Conservation (phyloP, 345 rosid species). For the Aurinia saxatilis region DNA sequence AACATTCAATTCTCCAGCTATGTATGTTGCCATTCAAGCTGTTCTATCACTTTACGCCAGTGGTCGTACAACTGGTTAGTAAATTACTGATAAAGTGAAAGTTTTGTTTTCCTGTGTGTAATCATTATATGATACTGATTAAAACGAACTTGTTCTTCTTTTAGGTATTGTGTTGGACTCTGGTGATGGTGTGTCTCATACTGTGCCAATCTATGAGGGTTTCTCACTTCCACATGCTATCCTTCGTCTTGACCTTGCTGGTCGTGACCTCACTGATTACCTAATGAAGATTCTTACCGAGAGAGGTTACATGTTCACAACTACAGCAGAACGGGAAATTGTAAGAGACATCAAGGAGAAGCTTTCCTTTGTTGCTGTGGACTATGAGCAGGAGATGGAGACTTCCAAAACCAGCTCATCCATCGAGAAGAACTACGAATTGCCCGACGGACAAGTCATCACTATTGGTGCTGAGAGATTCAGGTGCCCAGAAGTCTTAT, state of each 20-base stretch:
- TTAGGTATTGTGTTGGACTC: constrained; percentile 49
- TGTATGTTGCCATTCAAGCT: constrained; percentile 45
- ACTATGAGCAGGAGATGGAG: constrained; percentile 81
- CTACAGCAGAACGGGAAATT: constrained; percentile 84
- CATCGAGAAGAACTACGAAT: constrained; percentile 72
- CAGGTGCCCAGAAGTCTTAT: constrained; percentile 78
- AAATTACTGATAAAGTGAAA: neutral
- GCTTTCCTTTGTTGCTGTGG: constrained; percentile 68
- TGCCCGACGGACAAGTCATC: constrained; percentile 80
- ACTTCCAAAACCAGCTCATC: constrained; percentile 60
- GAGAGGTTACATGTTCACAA: constrained; percentile 53
- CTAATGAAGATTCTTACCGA: constrained; percentile 44
- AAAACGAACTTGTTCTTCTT: no score
- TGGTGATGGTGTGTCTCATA: constrained; percentile 46
- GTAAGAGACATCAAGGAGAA: constrained; percentile 90
- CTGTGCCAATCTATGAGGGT: constrained; percentile 59
- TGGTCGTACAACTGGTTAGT: constrained; percentile 50
- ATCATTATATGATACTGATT: neutral
- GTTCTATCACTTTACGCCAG: constrained; percentile 47
- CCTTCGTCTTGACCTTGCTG: constrained; percentile 47
- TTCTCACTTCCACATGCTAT: constrained; percentile 52
- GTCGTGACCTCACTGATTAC: constrained; percentile 43
- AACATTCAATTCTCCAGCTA: constrained; percentile 39
- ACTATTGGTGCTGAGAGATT: constrained; percentile 83
- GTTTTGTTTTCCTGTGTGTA: neutral